phyloP scores from a whole-genome alignment of 2,329 filamentous ascomycete species.

The Camillea tinctor region DNA sequence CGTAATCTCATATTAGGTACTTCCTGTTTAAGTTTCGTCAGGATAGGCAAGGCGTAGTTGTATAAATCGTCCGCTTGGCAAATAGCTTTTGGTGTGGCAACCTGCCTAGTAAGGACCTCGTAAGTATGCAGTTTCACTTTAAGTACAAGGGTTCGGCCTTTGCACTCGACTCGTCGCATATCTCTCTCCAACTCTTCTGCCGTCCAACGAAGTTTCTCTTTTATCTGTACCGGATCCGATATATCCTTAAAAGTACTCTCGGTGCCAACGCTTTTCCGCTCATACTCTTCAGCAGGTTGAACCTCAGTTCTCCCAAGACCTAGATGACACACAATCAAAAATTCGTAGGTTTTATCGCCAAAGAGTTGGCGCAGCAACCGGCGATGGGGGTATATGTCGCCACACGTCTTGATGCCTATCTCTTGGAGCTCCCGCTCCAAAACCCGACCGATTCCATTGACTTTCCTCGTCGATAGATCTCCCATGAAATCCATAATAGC shows the following conservation, averaged over 20 bases:
- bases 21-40: conserved; percentile 81
- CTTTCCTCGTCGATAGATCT: conserved; percentile 79
- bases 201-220: conserved; percentile 74
- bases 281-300: conserved; percentile 83
- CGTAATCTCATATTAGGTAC: conserved; percentile 75
- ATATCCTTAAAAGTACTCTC: conserved; percentile 90
- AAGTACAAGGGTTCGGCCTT: conserved; percentile 84
- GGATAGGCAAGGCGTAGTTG: conserved; percentile 75
- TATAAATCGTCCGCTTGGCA: conserved; percentile 78
- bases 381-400: conserved; percentile 78
- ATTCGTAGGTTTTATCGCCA: conserved; percentile 87
- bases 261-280: conserved; percentile 90
- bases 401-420: conserved; percentile 83
- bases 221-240: conserved; percentile 63
- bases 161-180: conserved; percentile 74
- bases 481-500: conserved; percentile 85
- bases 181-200: conserved; percentile 88
- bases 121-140: conserved; percentile 96
- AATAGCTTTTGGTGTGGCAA: conserved; percentile 70
- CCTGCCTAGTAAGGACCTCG: conserved; percentile 84
- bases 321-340: conserved; percentile 79
- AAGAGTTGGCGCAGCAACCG: conserved; percentile 75
- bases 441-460: conserved; percentile 93
- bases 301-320: conserved; percentile 83
- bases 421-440: conserved; percentile 88